phyloP scores from a whole-genome alignment of 352 stramenopile genomes.

The Globisporangium iwayamae region DNA sequence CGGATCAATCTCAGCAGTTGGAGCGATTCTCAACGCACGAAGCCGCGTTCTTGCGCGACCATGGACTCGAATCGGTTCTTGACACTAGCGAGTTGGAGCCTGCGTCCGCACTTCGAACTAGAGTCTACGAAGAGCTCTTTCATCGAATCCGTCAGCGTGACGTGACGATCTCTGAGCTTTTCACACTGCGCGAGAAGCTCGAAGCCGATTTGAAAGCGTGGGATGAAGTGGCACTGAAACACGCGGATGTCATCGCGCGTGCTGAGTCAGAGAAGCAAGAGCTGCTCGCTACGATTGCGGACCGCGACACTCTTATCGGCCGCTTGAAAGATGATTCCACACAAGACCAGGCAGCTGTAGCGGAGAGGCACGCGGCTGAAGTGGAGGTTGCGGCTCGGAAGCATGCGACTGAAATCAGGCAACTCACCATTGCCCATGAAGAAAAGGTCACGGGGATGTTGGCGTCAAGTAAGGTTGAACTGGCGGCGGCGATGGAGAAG shows the following conservation, averaged over 20 bases:
- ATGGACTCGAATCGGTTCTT: conserved; percentile 1
- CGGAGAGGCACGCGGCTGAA: conserved; percentile 5
- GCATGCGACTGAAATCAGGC: neutral
- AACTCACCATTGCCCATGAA: neutral
- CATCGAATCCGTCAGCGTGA: neutral
- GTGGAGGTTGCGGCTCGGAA: neutral
- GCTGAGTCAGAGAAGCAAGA: neutral
- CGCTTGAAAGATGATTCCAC: neutral
- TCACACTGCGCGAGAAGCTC: neutral
- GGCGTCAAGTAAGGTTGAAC: conserved; percentile 13
- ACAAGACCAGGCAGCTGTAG: neutral
- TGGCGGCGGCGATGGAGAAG: conserved; percentile 31
- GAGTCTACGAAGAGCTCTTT: conserved; percentile 13
- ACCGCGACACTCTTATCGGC: neutral
- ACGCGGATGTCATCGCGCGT: neutral
- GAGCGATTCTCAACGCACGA: conserved; percentile 21
- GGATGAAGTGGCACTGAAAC: conserved; percentile 6
- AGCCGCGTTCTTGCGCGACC: neutral
- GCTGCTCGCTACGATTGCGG: neutral
- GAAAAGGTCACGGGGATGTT: neutral
- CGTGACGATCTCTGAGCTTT: neutral
- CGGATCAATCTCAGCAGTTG: conserved; percentile 15
- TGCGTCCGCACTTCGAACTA: neutral
- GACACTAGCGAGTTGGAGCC: neutral
- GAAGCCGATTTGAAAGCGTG: conserved; percentile 7